Evolutionary conservation across 2,329 filamentous ascomycete genomes (phyloP), one percentile per base, ranked within the genome.

Genomic region (Fusarium citri): DNA sequence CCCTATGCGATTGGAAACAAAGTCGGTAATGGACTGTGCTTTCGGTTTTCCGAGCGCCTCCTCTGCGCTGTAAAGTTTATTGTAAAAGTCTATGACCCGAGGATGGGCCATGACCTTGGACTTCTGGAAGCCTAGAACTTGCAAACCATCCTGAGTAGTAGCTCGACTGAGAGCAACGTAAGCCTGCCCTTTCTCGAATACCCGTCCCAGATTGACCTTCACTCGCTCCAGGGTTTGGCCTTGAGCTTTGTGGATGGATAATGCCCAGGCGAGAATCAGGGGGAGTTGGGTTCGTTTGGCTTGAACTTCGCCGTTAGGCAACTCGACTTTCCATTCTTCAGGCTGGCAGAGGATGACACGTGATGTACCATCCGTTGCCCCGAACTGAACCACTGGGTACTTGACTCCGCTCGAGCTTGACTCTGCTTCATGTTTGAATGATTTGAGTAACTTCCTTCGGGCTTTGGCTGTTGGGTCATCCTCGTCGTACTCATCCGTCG

Each of bases 201-300:
- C 93, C 66, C 89, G 92, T 30, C 94, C 92, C 1, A 99, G 85
- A 77, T 99, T 94, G 26, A 99, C 96, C 77, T 97, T 97, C 64
- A 99, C 96, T 53, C 95, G 87, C 76, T 97, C 94, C 26, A 98
- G 83, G 2, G 95, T 98, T 79, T 98, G 95, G 3, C 95, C 95
- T 78, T 98, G 95, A 1, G 96, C 96, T 81, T 99, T 99, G 84
- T 99, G 96, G 64, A 99, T 99, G 2, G 94, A 97, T 22, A 99
- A 83, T 3, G 96, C 96, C 96, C 96, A 99, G 0, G 96, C 96
- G 30, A 99, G 85, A 68, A 99, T 98, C 53, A 99, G 85, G 1
- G 96, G 96, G 3, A 95, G 80, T 74, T 95, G 93, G 47, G 87
- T 87, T 41, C 96, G 92, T 65, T 93, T 93, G 3, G 96, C 96